Evolutionary conservation across 441 rosid species (phyloP), one percentile per base, ranked within the genome.

Genomic region (Macaranga tanarius): DNA sequence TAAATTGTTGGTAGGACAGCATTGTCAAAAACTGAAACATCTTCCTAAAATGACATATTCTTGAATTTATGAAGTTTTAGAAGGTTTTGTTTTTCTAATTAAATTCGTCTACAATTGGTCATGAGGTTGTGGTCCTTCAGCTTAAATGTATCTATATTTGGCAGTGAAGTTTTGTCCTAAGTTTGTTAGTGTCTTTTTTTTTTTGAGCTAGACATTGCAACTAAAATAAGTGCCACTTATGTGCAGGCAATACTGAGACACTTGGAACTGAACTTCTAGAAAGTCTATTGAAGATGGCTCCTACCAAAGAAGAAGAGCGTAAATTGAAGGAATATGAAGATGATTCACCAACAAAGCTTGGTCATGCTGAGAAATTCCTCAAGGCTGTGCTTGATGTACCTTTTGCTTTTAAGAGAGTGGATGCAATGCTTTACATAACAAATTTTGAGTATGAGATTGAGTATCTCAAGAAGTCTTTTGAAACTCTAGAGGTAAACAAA

Each of bases 261-360:
- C 92, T 93, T 58, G 98, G 97, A 48, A 77, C 97, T n/a, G 98
- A 93, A 76, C 93, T 93, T 84, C 93, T 93, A 16, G 98, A 93
- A 83, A 91, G 88, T 79, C 80, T 93, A 75, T 73, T 87, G 67
- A 93, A 87, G 87, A 91, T 93, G 98, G 97, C 97, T 26, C 97
- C 97, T 0, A 87, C 88, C 50, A 89, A 88, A 81, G 95, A 93
- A 80, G 98, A 93, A 82, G 98, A 93, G 74, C 86, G 88, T 0
- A 95, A 86, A 50, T 76, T 95, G 66, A 86, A 82, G 82, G 98
- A 83, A 48, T 88, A 78, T 79, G 85, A 80, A 69, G 98, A 89
- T 64, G 96, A 84, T 67, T 90, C 95, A 4, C 92, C 95, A 0
- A 62, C 75, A 71, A 92, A 90, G 82, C 90, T 92, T 51, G 83